These are phyloP conservation scores for Kalmusia sp. DNA, from an alignment of 2,329 filamentous ascomycete genomes.

Conservation along the genomic window DNA sequence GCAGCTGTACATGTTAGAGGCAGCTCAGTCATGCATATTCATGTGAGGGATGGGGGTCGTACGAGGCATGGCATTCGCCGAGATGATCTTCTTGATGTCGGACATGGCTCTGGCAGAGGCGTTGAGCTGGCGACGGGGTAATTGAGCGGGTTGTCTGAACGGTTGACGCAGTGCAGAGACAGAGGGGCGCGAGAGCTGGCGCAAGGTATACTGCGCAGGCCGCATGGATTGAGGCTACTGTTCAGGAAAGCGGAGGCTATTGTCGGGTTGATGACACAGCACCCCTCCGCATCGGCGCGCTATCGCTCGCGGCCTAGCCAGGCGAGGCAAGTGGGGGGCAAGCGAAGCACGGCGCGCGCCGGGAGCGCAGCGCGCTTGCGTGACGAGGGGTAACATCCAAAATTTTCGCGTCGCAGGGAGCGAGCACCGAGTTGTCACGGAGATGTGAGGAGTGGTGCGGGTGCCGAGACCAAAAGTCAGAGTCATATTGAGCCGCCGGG, in stretches of 20 bases:
- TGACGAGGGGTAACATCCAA: no score
- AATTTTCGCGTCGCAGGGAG: background rate
- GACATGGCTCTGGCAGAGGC: constrained; percentile 42
- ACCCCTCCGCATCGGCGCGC: constrained; percentile 3
- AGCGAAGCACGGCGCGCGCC: background rate
- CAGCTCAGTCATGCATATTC: background rate
- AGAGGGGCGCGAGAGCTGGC: background rate
- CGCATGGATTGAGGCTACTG: background rate
- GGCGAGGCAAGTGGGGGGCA: constrained; percentile 13
- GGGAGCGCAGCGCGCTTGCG: background rate
- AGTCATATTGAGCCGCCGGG: background rate
- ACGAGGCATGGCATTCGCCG: constrained; percentile 53
- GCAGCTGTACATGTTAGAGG: constrained; percentile 42
- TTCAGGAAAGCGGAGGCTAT: constrained; percentile 34
- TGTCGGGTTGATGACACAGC: constrained; percentile 15
- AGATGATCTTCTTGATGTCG: constrained; percentile 53
- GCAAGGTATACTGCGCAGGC: background rate
- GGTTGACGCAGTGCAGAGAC: background rate
- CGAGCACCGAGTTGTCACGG: background rate
- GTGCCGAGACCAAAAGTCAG: background rate
- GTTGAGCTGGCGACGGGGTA: background rate
- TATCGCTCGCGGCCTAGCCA: background rate
- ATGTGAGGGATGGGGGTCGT: constrained; percentile 4
- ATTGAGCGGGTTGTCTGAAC: background rate
- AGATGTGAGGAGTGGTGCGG: background rate